A percentile compares a stretch with the other conserved stretches of the same genome.
Evolutionary conservation across 2,329 filamentous ascomycete genomes (phyloP).

Genomic region (Stagonosporopsis rhizophila): DNA sequence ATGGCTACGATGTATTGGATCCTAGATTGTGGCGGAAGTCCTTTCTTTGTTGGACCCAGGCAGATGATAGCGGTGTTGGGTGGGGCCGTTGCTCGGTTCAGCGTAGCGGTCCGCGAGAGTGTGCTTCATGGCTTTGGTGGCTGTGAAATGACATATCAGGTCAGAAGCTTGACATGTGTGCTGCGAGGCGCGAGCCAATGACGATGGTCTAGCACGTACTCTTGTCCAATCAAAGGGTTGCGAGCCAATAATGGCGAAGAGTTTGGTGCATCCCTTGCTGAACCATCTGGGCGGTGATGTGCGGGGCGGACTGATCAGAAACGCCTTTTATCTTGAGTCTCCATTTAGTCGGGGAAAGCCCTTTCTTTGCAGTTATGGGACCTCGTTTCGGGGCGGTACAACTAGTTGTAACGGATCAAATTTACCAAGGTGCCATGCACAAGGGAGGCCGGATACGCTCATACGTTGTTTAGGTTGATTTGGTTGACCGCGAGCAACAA

Average conservation of each 20-base stretch:
- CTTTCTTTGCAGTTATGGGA: background rate
- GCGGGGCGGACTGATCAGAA: constrained; percentile 1
- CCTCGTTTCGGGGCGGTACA: background rate
- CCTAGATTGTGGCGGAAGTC: constrained; percentile 5
- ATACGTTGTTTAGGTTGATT: background rate
- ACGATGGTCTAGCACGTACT: background rate
- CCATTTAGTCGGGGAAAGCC: constrained; percentile 1
- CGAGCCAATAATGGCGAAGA: background rate
- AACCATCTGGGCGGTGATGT: background rate
- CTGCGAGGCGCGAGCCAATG: background rate
- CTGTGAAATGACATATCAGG: constrained; percentile 5
- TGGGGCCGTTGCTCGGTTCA: background rate
- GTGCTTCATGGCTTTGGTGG: background rate
- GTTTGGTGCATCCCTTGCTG: constrained; percentile 13
- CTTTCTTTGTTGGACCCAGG: constrained; percentile 14
- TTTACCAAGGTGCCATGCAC: background rate
- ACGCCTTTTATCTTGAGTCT: background rate
- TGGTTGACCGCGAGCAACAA: background rate
- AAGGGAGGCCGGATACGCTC: background rate
- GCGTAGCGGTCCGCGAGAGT: constrained; percentile 1
- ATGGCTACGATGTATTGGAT: background rate
- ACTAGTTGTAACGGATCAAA: background rate
- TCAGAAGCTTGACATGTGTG: constrained; percentile 4
- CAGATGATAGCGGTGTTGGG: background rate
- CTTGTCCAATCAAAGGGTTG: background rate